These are phyloP conservation scores for Magnusiomyces magnusii DNA, from an alignment of 1,139 yeast species.

Conservation along the genomic window DNA sequence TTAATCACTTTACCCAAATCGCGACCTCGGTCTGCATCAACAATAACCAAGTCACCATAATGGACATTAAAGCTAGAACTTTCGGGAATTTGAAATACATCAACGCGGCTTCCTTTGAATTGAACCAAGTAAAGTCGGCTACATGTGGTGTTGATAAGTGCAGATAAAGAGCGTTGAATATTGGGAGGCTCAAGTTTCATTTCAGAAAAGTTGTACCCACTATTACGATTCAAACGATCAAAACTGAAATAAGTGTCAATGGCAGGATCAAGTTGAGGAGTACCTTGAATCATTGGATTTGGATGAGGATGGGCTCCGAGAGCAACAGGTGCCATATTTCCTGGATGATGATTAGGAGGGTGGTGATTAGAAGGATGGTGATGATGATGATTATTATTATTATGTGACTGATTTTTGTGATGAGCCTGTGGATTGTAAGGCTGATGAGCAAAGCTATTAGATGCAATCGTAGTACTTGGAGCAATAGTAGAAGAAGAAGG, in stretches of 20 bases:
- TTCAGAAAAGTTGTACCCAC: constrained; percentile 3
- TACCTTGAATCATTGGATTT: neutral
- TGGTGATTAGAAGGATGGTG: neutral
- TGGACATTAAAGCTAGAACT: constrained; percentile 45
- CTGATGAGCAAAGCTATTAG: neutral
- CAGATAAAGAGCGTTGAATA: constrained; percentile 11
- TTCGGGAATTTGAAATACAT: constrained; percentile 64
- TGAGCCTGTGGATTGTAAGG: neutral
- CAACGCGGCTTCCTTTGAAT: constrained; percentile 82
- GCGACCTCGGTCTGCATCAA: constrained; percentile 93
- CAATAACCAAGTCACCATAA: constrained; percentile 76
- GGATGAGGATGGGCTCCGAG: neutral
- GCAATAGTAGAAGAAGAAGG: neutral
- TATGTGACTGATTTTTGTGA: neutral
- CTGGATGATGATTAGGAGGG: neutral
- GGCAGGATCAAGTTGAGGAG: neutral
- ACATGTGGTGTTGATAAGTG: constrained; percentile 25
- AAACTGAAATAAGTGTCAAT: constrained; percentile 2
- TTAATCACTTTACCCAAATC: constrained; percentile 79
- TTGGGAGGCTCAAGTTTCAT: neutral
- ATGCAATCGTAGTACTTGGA: neutral
- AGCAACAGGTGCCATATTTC: neutral
- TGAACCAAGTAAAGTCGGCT: constrained; percentile 57
- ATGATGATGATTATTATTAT: neutral
- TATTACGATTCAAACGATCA: constrained; percentile 3